A percentile compares a stretch with the other conserved stretches of the same genome.
These are phyloP conservation scores for Roridomyces roridus DNA, from an alignment of 768 basidiomycete species.

Conservation along the genomic window DNA sequence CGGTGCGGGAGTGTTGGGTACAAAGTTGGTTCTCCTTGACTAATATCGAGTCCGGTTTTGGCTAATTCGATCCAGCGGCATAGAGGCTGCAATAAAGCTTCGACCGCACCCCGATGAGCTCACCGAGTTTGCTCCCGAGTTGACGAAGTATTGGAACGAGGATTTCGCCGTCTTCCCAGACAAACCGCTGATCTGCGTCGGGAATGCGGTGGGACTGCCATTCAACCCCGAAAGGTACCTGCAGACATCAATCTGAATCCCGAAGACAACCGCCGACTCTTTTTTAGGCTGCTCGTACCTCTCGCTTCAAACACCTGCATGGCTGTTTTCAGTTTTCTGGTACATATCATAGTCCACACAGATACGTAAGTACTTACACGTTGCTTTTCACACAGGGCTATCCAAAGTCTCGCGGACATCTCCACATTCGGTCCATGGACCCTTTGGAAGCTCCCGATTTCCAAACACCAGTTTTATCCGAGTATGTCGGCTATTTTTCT, in stretches of 20 bases:
- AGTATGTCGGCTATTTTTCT: neutral
- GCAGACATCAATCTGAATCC: no score
- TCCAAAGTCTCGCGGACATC: slow-evolving; percentile 19
- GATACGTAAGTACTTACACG: no score
- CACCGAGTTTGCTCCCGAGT: slow-evolving; percentile 24
- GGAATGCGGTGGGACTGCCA: neutral
- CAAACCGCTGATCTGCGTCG: slow-evolving; percentile 28
- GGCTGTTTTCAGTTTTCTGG: no score
- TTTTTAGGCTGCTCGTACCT: no score
- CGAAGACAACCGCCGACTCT: no score
- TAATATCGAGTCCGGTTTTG: neutral
- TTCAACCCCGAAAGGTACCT: no score
- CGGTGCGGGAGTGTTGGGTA: slow-evolving; percentile 5
- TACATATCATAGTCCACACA: no score
- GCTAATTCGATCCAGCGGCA: slow-evolving; percentile 2
- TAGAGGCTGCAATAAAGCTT: slow-evolving; percentile 29
- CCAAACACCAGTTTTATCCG: slow-evolving; percentile 9
- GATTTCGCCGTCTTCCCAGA: slow-evolving; percentile 26
- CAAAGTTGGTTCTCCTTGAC: neutral
- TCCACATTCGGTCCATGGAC: slow-evolving; percentile 25
- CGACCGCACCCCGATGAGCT: slow-evolving; percentile 30
- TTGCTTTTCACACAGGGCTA: no score
- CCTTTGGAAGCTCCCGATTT: slow-evolving; percentile 20
- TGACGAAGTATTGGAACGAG: slow-evolving; percentile 27
- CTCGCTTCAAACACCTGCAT: neutral